Base-by-base conservation (phyloP, 257 asterid genomes). In the Solanum appendiculatum region DNA sequence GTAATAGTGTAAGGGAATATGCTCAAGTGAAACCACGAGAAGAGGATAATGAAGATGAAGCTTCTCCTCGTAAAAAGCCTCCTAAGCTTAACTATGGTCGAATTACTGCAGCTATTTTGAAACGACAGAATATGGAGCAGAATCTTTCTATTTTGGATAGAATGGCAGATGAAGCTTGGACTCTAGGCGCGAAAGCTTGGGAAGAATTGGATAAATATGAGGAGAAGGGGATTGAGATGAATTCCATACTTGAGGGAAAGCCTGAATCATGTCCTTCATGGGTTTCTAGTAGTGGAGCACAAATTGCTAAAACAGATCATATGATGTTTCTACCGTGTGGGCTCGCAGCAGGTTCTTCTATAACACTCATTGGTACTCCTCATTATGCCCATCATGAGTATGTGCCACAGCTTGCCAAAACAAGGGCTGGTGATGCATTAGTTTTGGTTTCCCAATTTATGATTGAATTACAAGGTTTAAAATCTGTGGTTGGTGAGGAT, bases 181-280 rank as follows among this genome's bases (percentile, higher is more conserved):
- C 90, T 37, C 88, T 95, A 88, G 99, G 99, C 82, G 72, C 83
- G 86, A 95, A 97, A 92, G 99, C 98, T 20, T 97, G 99, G 99
- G 92, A 95, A 88, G 99, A 97, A 91, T 94, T 93, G 80, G 92
- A 91, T 64, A 89, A 95, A 78, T 94, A 91, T 75, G 92, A 91
- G 25, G 94, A 89, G 29, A 89, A 91, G 87, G 96, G 92, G 86
- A 92, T 93, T 81, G 92, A 89, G 86, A 92, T 94, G 97, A 92
- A 92, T 85, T 89, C 94, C 39, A 90, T 94, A 87, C 93, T 93
- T n/a, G 99, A 95, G 88, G 97, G 97, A 84, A 95, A 97, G 91
- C 98, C 96, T 1, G 98, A 97, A 91, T 91, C 99, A 33, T 97
- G 99, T 74, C 98, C 99, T 89, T 96, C 99, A 14, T 96, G 96